phyloP scores from a whole-genome alignment of 768 basidiomycete species.

The Candolleomyces eurysporus region DNA sequence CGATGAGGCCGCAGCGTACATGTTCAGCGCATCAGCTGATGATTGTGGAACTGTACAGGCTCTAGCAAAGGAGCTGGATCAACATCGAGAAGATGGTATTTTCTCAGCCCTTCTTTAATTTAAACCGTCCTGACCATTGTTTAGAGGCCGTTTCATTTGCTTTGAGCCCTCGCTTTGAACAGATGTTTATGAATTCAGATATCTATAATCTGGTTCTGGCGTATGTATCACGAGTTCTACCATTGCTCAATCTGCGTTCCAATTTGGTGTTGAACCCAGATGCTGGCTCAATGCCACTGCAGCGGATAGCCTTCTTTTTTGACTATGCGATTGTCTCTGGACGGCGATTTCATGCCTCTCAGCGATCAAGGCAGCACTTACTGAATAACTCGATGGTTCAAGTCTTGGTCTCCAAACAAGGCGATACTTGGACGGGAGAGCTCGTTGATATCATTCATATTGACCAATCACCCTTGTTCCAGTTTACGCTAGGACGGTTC shows the following conservation, averaged over 20 bases:
- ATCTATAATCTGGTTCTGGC: no score
- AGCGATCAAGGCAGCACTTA: background rate
- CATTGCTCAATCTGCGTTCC: no score
- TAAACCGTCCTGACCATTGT: no score
- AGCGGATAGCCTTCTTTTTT: background rate
- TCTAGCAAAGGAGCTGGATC: conserved; percentile 17
- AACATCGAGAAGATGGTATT: conserved; percentile 17
- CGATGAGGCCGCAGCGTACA: conserved; percentile 9
- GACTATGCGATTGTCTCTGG: background rate
- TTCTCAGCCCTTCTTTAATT: no score
- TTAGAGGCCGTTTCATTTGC: no score
- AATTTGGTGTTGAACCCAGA: background rate
- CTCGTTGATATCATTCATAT: conserved; percentile 6
- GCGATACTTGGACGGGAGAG: conserved; percentile 2
- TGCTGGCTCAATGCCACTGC: background rate
- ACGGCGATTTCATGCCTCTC: background rate
- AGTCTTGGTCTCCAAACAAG: background rate
- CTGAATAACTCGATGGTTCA: background rate
- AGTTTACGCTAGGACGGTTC: background rate
- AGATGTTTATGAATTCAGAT: no score
- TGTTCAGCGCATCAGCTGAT: conserved; percentile 21
- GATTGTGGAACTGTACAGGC: conserved; percentile 18
- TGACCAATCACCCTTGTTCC: background rate
- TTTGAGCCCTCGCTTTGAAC: no score
- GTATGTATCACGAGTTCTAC: no score